Percentiles rank a stretch among this genome's conserved stretches.
Conservation (phyloP, 2,329 filamentous ascomycete species). For the Davidsoniella eucalypti region DNA sequence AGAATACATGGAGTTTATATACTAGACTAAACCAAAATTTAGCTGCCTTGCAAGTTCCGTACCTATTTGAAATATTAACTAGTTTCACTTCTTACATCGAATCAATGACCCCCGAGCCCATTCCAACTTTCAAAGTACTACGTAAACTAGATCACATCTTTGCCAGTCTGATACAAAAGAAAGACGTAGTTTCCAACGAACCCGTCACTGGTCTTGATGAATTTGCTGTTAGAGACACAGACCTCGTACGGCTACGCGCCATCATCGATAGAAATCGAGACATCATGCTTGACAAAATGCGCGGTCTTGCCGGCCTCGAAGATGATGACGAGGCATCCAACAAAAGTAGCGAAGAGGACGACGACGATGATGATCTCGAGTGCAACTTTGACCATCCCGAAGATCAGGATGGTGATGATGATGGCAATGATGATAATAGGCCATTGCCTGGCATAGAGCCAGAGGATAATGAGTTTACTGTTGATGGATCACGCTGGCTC, state of each 20-base stretch:
- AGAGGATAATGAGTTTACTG: background rate
- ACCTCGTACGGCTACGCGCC: slow-evolving; percentile 77
- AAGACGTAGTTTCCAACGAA: slow-evolving; percentile 48
- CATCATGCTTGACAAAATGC: slow-evolving; percentile 32
- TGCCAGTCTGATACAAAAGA: slow-evolving; percentile 52
- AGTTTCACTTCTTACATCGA: slow-evolving; percentile 52
- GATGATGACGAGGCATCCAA: background rate
- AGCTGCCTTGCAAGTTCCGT: slow-evolving; percentile 41
- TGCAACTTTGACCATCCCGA: slow-evolving; percentile 23
- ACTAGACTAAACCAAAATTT: background rate
- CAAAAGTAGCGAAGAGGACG: background rate
- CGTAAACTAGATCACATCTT: slow-evolving; percentile 75
- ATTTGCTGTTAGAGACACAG: slow-evolving; percentile 51
- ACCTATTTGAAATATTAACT: slow-evolving; percentile 59
- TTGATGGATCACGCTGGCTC: slow-evolving; percentile 9
- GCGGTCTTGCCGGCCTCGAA: background rate
- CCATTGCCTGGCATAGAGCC: slow-evolving; percentile 1
- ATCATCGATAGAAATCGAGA: slow-evolving; percentile 62
- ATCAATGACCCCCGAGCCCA: slow-evolving; percentile 29
- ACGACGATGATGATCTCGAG: slow-evolving; percentile 8
- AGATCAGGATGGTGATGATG: slow-evolving; percentile 28
- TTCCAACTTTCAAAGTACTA: slow-evolving; percentile 53
- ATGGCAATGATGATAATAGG: slow-evolving; percentile 18
- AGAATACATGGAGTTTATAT: background rate
- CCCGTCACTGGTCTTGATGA: slow-evolving; percentile 55